A percentile compares a stretch with the other conserved stretches of the same genome.
Evolutionary conservation across 208 protist genomes (phyloP).

Genomic region (Crithidia sp.): DNA sequence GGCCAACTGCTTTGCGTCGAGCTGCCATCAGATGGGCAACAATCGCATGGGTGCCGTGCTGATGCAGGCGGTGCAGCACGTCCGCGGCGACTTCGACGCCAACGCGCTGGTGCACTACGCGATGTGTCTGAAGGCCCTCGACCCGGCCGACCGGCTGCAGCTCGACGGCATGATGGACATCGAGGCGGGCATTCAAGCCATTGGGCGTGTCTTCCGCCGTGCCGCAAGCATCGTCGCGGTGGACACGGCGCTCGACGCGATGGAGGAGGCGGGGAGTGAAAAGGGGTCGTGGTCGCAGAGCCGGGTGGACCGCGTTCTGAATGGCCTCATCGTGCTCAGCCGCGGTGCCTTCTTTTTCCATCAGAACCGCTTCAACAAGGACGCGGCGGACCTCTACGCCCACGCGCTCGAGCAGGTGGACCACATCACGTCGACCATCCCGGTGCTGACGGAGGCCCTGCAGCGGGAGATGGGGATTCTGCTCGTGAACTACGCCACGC

Average conservation of each 20-base stretch:
- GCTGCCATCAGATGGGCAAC: constrained; percentile 65
- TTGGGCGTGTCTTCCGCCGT: constrained; percentile 41
- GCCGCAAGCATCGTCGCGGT: constrained; percentile 51
- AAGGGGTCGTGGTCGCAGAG: constrained; percentile 17
- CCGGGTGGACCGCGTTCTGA: constrained; percentile 38
- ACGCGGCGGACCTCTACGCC: constrained; percentile 77
- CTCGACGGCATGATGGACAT: constrained; percentile 39
- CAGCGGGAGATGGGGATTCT: constrained; percentile 67
- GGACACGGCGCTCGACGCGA: constrained; percentile 36
- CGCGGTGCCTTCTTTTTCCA: constrained; percentile 86
- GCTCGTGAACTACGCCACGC: constrained; percentile 79
- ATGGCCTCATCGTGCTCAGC: constrained; percentile 74
- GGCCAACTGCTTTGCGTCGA: constrained; percentile 57
- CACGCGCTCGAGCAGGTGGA: constrained; percentile 54
- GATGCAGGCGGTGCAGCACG: constrained; percentile 55
- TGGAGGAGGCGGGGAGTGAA: constrained; percentile 18
- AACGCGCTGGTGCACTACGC: constrained; percentile 45
- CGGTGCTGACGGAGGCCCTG: constrained; percentile 32
- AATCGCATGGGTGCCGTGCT: constrained; percentile 60
- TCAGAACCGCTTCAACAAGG: constrained; percentile 57
- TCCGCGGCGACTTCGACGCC: constrained; percentile 46
- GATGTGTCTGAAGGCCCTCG: constrained; percentile 32
- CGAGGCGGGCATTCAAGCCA: constrained; percentile 31
- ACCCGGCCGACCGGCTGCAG: constrained; percentile 35
- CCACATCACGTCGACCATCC: constrained; percentile 22